These are phyloP conservation scores for Botrytis hyacinthi DNA, from an alignment of 2,329 filamentous ascomycete species.

Conservation along the genomic window DNA sequence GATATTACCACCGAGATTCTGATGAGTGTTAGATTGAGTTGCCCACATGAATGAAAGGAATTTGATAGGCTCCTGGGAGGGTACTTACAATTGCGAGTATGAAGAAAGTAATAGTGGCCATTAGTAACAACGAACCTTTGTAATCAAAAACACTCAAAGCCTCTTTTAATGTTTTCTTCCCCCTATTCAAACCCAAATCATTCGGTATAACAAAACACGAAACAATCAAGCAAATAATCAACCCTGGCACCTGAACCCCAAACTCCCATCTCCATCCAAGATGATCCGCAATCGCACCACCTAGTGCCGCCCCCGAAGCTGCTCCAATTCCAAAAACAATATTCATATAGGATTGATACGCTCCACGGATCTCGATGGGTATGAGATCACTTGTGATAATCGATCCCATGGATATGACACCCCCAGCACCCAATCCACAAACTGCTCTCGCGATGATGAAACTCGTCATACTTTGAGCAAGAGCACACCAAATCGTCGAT, in stretches of 20 bases:
- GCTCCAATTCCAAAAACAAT: constrained; percentile 59
- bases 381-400: constrained; percentile 74
- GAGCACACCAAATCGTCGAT: constrained; percentile 67
- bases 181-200: constrained; percentile 50
- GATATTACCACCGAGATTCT: constrained; percentile 64
- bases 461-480: constrained; percentile 64
- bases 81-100: constrained; percentile 55
- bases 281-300: constrained; percentile 66
- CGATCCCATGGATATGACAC: constrained; percentile 64
- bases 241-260: constrained; percentile 56
- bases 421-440: constrained; percentile 72
- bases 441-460: constrained; percentile 70
- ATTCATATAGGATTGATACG: constrained; percentile 71
- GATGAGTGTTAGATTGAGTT: constrained; percentile 12
- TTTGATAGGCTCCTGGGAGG: constrained; percentile 16
- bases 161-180: constrained; percentile 46
- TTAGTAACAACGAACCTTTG: constrained; percentile 53
- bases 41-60: background rate
- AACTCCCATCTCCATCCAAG: constrained; percentile 76
- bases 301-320: constrained; percentile 64
- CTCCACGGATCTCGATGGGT: constrained; percentile 62
- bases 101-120: constrained; percentile 51
- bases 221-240: constrained; percentile 49
- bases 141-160: constrained; percentile 58
- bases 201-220: constrained; percentile 49